These are phyloP conservation scores for Lolium perenne DNA, from an alignment of 176 grass and related monocot genomes.

Conservation along the genomic window DNA sequence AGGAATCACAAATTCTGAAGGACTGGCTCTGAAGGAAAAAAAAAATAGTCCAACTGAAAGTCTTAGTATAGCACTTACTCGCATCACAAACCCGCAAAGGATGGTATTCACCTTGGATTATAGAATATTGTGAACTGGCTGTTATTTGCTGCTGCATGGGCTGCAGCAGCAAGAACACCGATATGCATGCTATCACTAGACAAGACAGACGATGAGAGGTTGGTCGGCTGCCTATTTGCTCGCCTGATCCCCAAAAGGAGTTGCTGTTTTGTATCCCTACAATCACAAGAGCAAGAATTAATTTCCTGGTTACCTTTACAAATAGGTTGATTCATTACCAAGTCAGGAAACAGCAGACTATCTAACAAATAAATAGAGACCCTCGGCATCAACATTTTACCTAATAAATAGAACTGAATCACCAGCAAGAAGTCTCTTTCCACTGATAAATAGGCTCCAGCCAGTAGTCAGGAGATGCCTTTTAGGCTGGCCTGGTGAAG, in stretches of 20 bases:
- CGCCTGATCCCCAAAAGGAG: conserved; percentile 75
- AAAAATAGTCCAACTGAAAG: conserved; percentile 18
- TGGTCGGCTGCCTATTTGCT: conserved; percentile 71
- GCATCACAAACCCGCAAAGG: conserved; percentile 17
- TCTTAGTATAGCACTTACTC: conserved; percentile 25
- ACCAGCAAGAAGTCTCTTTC: conserved; percentile 81
- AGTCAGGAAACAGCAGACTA: conserved; percentile 1
- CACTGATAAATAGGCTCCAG: conserved; percentile 85
- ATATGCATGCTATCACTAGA: conserved; percentile 94
- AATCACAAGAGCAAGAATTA: conserved; percentile 33
- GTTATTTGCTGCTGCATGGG: conserved; percentile 76
- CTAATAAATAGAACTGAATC: conserved; percentile 88
- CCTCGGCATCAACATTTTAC: conserved; percentile 44
- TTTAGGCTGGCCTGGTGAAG: conserved; percentile 77
- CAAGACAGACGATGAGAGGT: conserved; percentile 78
- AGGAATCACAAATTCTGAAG: conserved; percentile 91
- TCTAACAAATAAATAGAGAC: conserved; percentile 20
- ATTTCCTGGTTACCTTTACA: conserved; percentile 13
- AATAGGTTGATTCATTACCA: conserved; percentile 28
- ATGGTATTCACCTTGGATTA: conserved; percentile 72
- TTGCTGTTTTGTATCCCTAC: conserved; percentile 71
- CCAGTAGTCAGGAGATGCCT: conserved; percentile 88
- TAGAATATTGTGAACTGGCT: conserved; percentile 84
- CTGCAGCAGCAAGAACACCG: conserved; percentile 81
- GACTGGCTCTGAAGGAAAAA: conserved; percentile 59